phyloP scores from a whole-genome alignment of 352 stramenopile species.

The Nannochloropsis limnetica region DNA sequence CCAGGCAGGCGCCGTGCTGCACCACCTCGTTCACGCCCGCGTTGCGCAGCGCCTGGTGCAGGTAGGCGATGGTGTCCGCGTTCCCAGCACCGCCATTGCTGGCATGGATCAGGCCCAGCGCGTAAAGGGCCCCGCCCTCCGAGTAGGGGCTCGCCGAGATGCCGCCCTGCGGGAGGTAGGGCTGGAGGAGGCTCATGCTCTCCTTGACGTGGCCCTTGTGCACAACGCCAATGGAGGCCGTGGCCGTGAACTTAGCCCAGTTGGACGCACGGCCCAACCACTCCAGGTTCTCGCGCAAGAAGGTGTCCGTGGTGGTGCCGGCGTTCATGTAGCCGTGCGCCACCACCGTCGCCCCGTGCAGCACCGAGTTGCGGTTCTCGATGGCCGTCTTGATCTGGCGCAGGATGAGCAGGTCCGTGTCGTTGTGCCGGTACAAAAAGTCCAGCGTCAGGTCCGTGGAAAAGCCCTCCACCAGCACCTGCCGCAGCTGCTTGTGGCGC shows the following conservation, averaged over 20 bases:
- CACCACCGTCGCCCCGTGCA: slow-evolving; percentile 94
- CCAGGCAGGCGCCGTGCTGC: slow-evolving; percentile 91
- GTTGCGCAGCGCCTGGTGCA: slow-evolving; percentile 62
- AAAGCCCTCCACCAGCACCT: slow-evolving; percentile 52
- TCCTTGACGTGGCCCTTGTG: slow-evolving; percentile 95
- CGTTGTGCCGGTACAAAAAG: slow-evolving; percentile 74
- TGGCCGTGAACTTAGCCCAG: slow-evolving; percentile 99
- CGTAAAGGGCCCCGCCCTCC: slow-evolving; percentile 92
- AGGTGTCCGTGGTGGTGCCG: slow-evolving; percentile 92
- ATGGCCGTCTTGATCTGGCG: slow-evolving; percentile 82
- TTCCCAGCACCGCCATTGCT: slow-evolving; percentile 79
- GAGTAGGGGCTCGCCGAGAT: slow-evolving; percentile 78
- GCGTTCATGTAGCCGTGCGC: slow-evolving; percentile 90
- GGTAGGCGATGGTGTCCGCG: slow-evolving; percentile 59
- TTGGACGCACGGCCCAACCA: slow-evolving; percentile 92
- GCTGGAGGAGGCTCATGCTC: slow-evolving; percentile 90
- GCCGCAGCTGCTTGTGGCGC: slow-evolving; percentile 71
- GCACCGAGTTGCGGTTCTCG: slow-evolving; percentile 86
- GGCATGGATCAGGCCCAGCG: slow-evolving; percentile 94
- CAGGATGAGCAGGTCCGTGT: slow-evolving; percentile 80
- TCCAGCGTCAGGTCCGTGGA: slow-evolving; percentile 60
- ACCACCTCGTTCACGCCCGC: slow-evolving; percentile 86
- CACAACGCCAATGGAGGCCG: slow-evolving; percentile 91
- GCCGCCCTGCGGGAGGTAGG: slow-evolving; percentile 77
- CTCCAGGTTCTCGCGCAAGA: slow-evolving; percentile 95